Evolutionary conservation across 2,329 filamentous ascomycete species (phyloP), one percentile per base, ranked within the genome.

Genomic region (Fusarium cyanostomum): DNA sequence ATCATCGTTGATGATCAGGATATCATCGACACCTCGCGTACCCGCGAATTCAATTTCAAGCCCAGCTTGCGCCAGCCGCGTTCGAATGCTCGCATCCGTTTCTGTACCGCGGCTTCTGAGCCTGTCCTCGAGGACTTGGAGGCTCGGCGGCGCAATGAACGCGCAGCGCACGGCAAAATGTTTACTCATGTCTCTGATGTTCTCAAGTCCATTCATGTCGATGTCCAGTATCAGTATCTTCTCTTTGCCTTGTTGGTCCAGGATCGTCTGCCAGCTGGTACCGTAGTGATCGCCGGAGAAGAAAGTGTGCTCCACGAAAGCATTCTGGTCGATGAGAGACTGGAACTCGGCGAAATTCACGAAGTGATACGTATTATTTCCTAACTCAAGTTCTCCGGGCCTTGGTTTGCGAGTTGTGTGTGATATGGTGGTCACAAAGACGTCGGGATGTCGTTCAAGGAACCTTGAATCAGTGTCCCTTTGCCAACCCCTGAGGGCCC

Each of bases 321-420:
- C 8, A 0, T 33, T n/a, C 0, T 5, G 11, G 2, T 4, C 13
- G 2, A n/a, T 34, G 8, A 52, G 28, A 0, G 1, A 1, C 1
- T 27, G 18, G 11, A 59, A 39, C 12, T 58, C 30, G 0, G 2
- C 3, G 3, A 8, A 4, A 1, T 24, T n/a, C 2, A 11, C 10
- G 2, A 58, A 57, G 2, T 27, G 18, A 8, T 58, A 51, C 0
- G 16, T 2, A 0, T 16, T 12, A 15, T 9, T 43, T n/a, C n/a
- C n/a, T n/a, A n/a, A n/a, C 1, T 15, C n/a, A 0, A 8, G 1
- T 7, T 58, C 53, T 0, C 4, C 26, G 0, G 26, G 42, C 0
- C 15, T 26, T 0, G 6, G 43, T 7, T 5, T 10, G 3, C 55
- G 31, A 3, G 55, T 51, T 2, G 31, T 58, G 6, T 58, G 43